Evolutionary conservation across 352 stramenopile species (phyloP).

Genomic region (Phytophthora pluvialis): DNA sequence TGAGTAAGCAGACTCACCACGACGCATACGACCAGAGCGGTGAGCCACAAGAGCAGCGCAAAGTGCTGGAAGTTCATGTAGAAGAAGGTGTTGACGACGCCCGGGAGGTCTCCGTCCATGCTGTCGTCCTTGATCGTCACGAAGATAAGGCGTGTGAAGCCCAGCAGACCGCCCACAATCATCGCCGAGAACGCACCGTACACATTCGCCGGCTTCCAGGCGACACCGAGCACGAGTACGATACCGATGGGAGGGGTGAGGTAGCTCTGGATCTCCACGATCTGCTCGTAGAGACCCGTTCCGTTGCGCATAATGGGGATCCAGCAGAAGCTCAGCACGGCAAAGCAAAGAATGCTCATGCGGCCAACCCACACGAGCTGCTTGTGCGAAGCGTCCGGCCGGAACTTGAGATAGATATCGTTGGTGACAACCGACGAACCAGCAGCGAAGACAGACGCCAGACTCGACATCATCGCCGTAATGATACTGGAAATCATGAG

Average conservation of each 20-base stretch:
- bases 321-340: conserved; percentile 64
- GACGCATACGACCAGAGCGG: conserved; percentile 53
- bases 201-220: conserved; percentile 58
- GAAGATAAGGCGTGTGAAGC: conserved; percentile 60
- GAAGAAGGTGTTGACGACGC: conserved; percentile 58
- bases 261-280: conserved; percentile 73
- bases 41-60: conserved; percentile 61
- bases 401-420: conserved; percentile 66
- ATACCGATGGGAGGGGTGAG: conserved; percentile 67
- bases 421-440: conserved; percentile 70
- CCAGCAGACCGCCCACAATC: conserved; percentile 53
- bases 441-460: conserved; percentile 68
- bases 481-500: conserved; percentile 78
- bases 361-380: conserved; percentile 69
- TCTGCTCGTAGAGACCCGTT: conserved; percentile 65
- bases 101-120: conserved; percentile 48
- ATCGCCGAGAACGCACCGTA: conserved; percentile 58
- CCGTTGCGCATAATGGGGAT: conserved; percentile 68
- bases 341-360: conserved; percentile 54
- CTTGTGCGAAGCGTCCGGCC: conserved; percentile 56
- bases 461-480: conserved; percentile 74
- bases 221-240: conserved; percentile 60
- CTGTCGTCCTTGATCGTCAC: conserved; percentile 57
- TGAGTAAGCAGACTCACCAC: conserved; percentile 56
- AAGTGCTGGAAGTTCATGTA: conserved; percentile 83